phyloP scores from a whole-genome alignment of 257 asterid genomes.

The Nicotiana noctiflora region DNA sequence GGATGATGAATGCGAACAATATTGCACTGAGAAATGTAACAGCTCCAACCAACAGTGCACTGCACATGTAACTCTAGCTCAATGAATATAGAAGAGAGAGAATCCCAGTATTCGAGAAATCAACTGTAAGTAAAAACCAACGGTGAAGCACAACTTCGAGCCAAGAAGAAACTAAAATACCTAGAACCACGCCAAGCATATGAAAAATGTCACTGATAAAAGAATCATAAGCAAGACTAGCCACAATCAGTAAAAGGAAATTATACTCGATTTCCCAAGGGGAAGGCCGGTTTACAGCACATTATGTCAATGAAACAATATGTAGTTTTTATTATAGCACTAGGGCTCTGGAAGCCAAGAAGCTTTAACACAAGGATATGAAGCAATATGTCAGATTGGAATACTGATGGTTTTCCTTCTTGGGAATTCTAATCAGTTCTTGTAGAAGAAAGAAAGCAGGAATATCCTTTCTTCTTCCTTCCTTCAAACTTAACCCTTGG shows the following conservation, averaged over 20 bases:
- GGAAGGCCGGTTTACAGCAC: not conserved
- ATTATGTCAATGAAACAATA: not conserved
- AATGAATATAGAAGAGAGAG: not conserved
- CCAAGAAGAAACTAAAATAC: not conserved
- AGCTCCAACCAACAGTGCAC: slow-evolving; percentile 5
- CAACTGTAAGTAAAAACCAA: not conserved
- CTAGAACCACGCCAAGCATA: not conserved
- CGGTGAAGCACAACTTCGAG: not conserved
- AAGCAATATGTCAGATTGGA: not conserved
- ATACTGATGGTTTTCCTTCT: not conserved
- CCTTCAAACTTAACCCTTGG: not conserved
- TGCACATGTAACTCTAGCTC: slow-evolving; percentile 4
- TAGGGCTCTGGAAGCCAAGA: slow-evolving; percentile 1
- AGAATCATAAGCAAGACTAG: not conserved
- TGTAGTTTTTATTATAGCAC: not conserved
- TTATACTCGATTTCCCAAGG: not conserved
- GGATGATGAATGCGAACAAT: slow-evolving; percentile 1
- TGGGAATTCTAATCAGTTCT: not conserved
- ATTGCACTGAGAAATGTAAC: not conserved
- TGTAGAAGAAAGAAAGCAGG: not conserved
- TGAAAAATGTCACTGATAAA: not conserved
- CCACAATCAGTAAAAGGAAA: not conserved
- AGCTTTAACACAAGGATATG: not conserved
- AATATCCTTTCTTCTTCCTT: not conserved
- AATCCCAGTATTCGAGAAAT: not conserved